Percentiles rank a stretch among this genome's conserved stretches.
phyloP scores from a whole-genome alignment of 768 basidiomycete species.

The Paxillus involutus region DNA sequence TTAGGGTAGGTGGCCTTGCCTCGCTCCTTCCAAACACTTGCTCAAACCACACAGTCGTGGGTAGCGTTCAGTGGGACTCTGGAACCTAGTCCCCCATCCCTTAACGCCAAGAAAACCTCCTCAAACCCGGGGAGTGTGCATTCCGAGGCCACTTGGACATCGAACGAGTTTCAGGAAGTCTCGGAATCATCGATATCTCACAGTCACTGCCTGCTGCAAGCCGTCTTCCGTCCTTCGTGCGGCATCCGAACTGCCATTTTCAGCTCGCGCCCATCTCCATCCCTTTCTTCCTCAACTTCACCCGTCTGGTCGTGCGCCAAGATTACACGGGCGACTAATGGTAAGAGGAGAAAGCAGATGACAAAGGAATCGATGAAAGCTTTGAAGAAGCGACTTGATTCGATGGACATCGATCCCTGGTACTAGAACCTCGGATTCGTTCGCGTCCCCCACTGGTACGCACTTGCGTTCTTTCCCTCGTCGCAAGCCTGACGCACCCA shows the following conservation, averaged over 20 bases:
- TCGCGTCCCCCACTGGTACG: neutral
- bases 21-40: neutral
- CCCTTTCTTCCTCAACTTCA: neutral
- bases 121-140: neutral
- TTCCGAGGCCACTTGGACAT: neutral
- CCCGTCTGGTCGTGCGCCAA: slow-evolving; percentile 19
- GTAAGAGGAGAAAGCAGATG: slow-evolving; percentile 5
- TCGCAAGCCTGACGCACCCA: neutral
- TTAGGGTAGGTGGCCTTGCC: slow-evolving; percentile 4
- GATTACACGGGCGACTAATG: slow-evolving; percentile 11
- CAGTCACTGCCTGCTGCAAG: too few relatives aligned
- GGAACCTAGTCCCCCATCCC: neutral
- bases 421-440: neutral
- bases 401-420: slow-evolving; percentile 13
- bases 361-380: slow-evolving; percentile 8
- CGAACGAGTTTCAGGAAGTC: neutral
- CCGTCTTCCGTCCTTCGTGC: too few relatives aligned
- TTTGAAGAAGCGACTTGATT: slow-evolving; percentile 10
- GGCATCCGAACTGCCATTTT: neutral
- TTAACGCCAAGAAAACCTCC: neutral
- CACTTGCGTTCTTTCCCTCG: neutral
- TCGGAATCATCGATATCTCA: too few relatives aligned
- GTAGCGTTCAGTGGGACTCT: neutral
- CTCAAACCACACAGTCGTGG: slow-evolving; percentile 5
- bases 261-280: neutral